These are phyloP conservation scores for Sporisorium iseilematis-ciliati DNA, from an alignment of 1,284 basidiomycete genomes.

Conservation along the genomic window DNA sequence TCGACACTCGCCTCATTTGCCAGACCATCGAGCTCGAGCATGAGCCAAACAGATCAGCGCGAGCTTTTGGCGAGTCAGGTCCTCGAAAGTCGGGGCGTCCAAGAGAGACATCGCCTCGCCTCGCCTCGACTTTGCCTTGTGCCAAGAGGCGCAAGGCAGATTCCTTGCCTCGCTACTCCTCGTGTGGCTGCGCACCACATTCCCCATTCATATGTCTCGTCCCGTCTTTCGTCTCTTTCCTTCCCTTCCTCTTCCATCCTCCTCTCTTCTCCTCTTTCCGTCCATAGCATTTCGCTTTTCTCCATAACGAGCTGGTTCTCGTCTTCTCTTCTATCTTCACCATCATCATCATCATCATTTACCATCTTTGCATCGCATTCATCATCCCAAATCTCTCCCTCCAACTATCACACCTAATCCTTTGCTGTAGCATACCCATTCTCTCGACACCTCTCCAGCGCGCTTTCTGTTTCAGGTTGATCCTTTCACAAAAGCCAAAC, in stretches of 20 bases:
- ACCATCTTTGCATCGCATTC: background rate
- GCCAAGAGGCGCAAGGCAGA: constrained; percentile 32
- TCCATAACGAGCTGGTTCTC: constrained; percentile 42
- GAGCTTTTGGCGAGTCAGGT: background rate
- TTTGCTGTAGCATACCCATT: background rate
- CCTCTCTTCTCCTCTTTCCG: constrained; percentile 21
- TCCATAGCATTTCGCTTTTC: constrained; percentile 20
- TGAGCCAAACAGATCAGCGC: background rate
- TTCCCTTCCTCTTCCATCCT: constrained; percentile 15
- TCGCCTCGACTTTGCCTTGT: no score
- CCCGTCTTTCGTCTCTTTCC: constrained; percentile 13
- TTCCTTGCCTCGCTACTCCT: constrained; percentile 15
- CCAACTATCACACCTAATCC: no score
- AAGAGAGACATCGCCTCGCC: background rate
- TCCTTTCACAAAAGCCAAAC: constrained; percentile 3
- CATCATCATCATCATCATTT: background rate
- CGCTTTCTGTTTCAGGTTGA: constrained; percentile 2
- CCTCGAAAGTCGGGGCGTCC: background rate
- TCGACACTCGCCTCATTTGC: no score
- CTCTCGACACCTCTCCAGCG: background rate
- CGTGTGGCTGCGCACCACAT: constrained; percentile 21
- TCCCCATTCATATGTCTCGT: constrained; percentile 20
- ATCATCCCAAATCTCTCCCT: no score
- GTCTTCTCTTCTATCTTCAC: constrained; percentile 14
- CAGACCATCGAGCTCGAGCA: background rate